phyloP scores from a whole-genome alignment of 176 grass and related monocot species.

The Metroxylon sagu region DNA sequence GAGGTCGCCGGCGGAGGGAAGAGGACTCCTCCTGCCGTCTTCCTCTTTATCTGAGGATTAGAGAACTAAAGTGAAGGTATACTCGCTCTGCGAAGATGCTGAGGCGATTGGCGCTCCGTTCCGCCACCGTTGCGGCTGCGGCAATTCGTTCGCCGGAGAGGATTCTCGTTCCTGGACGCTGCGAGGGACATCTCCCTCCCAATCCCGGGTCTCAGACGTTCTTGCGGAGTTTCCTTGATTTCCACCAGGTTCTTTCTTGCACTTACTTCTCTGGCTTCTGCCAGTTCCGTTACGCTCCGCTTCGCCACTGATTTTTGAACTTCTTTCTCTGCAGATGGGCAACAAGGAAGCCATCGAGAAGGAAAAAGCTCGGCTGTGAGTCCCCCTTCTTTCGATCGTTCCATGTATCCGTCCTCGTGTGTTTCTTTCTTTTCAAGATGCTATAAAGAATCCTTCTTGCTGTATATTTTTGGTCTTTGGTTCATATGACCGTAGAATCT shows the following conservation, averaged over 20 bases:
- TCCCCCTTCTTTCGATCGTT: too few relatives aligned
- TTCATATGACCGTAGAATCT: too few relatives aligned
- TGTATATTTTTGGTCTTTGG: too few relatives aligned
- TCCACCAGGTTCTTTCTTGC: constrained; percentile 20
- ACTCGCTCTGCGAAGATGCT: constrained; percentile 10
- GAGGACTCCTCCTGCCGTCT: too few relatives aligned
- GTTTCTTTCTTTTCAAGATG: too few relatives aligned
- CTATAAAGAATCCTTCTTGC: too few relatives aligned
- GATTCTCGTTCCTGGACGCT: neutral
- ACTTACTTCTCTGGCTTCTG: neutral
- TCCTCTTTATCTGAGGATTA: too few relatives aligned
- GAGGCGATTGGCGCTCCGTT: constrained; percentile 18
- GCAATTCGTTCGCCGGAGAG: neutral
- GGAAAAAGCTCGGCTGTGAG: too few relatives aligned
- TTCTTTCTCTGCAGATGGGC: neutral
- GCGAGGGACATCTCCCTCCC: neutral
- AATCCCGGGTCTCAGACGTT: constrained; percentile 8
- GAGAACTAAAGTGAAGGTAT: neutral
- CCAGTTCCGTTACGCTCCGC: neutral
- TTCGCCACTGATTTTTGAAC: neutral
- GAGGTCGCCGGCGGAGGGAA: too few relatives aligned
- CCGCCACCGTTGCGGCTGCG: constrained; percentile 9
- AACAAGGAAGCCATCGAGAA: too few relatives aligned
- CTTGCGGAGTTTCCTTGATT: neutral
- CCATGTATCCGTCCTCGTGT: too few relatives aligned